These are phyloP conservation scores for Lachancea fermentati DNA, from an alignment of 805 yeast species.

Conservation along the genomic window DNA sequence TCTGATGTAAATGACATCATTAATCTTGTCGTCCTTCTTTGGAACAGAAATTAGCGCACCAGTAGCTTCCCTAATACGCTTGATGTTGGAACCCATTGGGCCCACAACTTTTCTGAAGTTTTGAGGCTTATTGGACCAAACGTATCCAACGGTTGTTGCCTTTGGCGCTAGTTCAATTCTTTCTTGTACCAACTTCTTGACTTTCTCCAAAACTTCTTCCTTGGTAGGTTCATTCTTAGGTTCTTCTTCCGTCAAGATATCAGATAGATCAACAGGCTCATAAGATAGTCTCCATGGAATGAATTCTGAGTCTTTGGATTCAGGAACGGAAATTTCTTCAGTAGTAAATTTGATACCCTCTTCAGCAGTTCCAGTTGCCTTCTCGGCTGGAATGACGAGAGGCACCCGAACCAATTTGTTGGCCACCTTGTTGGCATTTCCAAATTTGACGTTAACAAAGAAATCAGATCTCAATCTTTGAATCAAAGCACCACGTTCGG, in stretches of 20 bases:
- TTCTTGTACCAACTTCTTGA: slow-evolving; percentile 37
- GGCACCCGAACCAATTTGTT: slow-evolving; percentile 41
- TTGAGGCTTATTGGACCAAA: slow-evolving; percentile 49
- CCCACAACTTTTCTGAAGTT: slow-evolving; percentile 66
- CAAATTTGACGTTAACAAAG: slow-evolving; percentile 56
- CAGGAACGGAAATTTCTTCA: slow-evolving; percentile 30
- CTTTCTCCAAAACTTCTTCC: slow-evolving; percentile 39
- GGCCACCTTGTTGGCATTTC: slow-evolving; percentile 45
- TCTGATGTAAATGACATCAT: slow-evolving; percentile 51
- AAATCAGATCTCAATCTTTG: slow-evolving; percentile 48
- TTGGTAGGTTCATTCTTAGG: slow-evolving; percentile 40
- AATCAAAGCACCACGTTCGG: slow-evolving; percentile 61
- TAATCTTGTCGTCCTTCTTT: slow-evolving; percentile 45
- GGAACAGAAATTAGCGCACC: slow-evolving; percentile 62
- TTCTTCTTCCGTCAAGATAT: slow-evolving; percentile 23
- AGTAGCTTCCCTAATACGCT: slow-evolving; percentile 51
- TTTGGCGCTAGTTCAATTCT: slow-evolving; percentile 43
- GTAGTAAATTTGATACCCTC: slow-evolving; percentile 44
- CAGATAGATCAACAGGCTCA: slow-evolving; percentile 31
- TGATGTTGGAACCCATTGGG: slow-evolving; percentile 65
- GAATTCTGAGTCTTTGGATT: slow-evolving; percentile 23
- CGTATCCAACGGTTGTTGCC: slow-evolving; percentile 51
- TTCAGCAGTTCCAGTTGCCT: slow-evolving; percentile 38
- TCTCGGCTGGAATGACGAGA: slow-evolving; percentile 44
- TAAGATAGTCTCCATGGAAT: slow-evolving; percentile 65